Evolutionary conservation across 441 rosid species (phyloP).

Genomic region (Bruguiera hainesii): DNA sequence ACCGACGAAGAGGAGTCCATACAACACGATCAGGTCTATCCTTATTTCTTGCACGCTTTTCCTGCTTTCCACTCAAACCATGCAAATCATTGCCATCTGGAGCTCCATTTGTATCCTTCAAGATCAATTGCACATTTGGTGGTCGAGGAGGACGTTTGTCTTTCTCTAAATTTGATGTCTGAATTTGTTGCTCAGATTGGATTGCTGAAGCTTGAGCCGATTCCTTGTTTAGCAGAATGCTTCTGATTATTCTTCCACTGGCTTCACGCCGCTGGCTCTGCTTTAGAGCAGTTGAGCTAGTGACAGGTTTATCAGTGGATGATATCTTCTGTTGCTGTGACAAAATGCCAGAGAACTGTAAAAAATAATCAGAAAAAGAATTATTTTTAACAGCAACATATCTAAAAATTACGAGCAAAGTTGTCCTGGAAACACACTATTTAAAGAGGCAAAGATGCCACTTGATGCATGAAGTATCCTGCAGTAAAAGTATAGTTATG

Average conservation of each 20-base stretch:
- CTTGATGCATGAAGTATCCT: too few relatives aligned
- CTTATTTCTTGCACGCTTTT: conserved; percentile 56
- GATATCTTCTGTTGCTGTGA: conserved; percentile 27
- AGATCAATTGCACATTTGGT: conserved; percentile 32
- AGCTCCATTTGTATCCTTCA: conserved; percentile 46
- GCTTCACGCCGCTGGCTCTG: conserved; percentile 50
- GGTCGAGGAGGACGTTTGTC: conserved; percentile 52
- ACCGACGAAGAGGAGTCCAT: conserved; percentile 65
- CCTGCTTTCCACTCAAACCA: conserved; percentile 45
- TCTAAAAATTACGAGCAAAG: neutral
- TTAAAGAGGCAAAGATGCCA: too few relatives aligned
- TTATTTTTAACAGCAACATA: neutral
- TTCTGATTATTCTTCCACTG: conserved; percentile 43
- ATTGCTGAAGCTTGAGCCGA: conserved; percentile 33
- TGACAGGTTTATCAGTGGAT: conserved; percentile 31
- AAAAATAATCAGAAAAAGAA: conserved; percentile 7
- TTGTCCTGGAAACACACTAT: too few relatives aligned
- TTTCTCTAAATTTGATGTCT: conserved; percentile 37
- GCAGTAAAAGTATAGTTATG: too few relatives aligned
- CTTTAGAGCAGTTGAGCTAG: conserved; percentile 29
- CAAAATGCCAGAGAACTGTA: conserved; percentile 30
- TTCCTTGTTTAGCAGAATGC: conserved; percentile 52
- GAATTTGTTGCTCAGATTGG: conserved; percentile 48
- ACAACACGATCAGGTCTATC: conserved; percentile 67
- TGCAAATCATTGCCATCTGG: conserved; percentile 43